phyloP scores from a whole-genome alignment of 164 flowering plant species.

The Piper betle region DNA sequence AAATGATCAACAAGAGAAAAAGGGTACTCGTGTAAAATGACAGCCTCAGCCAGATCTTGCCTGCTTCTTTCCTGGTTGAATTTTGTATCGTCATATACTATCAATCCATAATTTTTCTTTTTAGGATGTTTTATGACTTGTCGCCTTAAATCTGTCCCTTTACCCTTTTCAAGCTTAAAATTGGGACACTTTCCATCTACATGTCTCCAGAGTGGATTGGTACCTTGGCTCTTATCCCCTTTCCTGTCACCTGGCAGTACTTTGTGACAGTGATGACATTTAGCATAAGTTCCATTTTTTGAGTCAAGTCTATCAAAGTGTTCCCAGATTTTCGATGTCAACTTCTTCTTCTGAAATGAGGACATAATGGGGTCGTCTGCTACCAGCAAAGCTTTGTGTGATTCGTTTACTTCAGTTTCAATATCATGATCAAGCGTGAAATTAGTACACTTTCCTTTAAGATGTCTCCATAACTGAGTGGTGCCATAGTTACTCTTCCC shows the following conservation, averaged over 20 bases:
- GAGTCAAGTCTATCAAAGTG: constrained; percentile 50
- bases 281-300: constrained; percentile 58
- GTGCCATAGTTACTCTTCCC: constrained; percentile 1
- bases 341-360: constrained; percentile 23
- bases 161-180: constrained; percentile 22
- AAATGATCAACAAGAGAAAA: constrained; percentile 3
- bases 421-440: not conserved
- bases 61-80: constrained; percentile 6
- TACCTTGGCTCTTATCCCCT: constrained; percentile 46
- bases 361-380: not conserved
- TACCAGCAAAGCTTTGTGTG: not conserved
- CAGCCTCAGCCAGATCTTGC: constrained; percentile 6
- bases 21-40: constrained; percentile 3
- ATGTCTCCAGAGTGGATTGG: constrained; percentile 87
- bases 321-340: constrained; percentile 87
- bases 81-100: not conserved
- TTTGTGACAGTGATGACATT: constrained; percentile 28
- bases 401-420: not conserved
- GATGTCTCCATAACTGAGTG: not conserved
- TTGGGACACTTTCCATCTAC: constrained; percentile 48
- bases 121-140: not conserved
- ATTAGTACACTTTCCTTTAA: not conserved
- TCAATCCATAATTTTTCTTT: not conserved
- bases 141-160: not conserved
- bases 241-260: not conserved